phyloP scores from a whole-genome alignment of 306 rosid species.

The Dryas octopetala region DNA sequence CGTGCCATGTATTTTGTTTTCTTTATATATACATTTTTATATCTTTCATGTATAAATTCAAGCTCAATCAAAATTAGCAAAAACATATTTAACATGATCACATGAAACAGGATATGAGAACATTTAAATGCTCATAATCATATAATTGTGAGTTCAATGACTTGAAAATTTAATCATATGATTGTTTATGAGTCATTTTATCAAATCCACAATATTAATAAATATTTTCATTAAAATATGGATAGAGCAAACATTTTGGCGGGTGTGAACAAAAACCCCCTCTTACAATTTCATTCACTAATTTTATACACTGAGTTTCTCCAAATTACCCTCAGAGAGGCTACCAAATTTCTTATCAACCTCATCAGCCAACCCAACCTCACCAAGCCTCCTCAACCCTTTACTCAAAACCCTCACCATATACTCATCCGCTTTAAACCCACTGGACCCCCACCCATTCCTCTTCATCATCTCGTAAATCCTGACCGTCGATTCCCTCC shows the following conservation, averaged over 20 bases:
- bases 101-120: no score
- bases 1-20: no score
- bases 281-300: neutral
- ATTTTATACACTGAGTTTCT: constrained; percentile 1
- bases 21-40: no score
- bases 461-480: constrained; percentile 65
- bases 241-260: neutral
- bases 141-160: no score
- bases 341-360: constrained; percentile 35
- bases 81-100: no score
- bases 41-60: no score
- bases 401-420: constrained; percentile 59
- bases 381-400: constrained; percentile 64
- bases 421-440: constrained; percentile 53
- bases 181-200: no score
- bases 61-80: no score
- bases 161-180: no score
- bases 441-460: constrained; percentile 52
- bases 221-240: no score
- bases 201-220: no score
- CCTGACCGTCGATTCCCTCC: constrained; percentile 76
- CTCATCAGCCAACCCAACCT: constrained; percentile 42
- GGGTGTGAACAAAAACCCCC: neutral
- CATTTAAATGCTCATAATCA: no score
- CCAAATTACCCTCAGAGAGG: constrained; percentile 28